A percentile compares a stretch with the other conserved stretches of the same genome.
These are phyloP conservation scores for Zizania palustris DNA, from an alignment of 202 grass and related monocot genomes.

Conservation along the genomic window DNA sequence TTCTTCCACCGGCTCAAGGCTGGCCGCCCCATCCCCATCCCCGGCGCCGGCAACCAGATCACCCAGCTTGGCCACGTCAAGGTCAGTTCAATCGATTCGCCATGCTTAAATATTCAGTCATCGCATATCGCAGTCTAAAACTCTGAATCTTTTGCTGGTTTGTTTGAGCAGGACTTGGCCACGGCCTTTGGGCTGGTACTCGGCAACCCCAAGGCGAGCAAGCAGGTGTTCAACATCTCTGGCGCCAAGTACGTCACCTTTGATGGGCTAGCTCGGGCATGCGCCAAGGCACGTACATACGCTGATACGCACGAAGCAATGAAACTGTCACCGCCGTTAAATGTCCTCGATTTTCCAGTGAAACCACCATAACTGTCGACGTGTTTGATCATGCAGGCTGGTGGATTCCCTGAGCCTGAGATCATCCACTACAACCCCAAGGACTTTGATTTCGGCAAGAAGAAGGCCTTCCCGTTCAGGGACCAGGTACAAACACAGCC, in stretches of 20 bases:
- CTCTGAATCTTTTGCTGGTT: not conserved
- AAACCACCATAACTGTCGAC: not conserved
- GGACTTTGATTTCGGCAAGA: conserved; percentile 97
- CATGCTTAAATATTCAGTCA: not conserved
- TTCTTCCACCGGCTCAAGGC: conserved; percentile 97
- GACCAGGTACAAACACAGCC: conserved; percentile 64
- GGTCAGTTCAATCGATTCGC: conserved; percentile 30
- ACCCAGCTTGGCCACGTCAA: conserved; percentile 99
- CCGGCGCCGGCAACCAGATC: conserved; percentile 76
- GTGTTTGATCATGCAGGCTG: conserved; percentile 57
- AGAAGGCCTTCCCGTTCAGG: conserved; percentile 95
- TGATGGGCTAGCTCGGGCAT: conserved; percentile 84
- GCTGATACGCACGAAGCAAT: conserved; percentile 37
- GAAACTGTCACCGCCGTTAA: not conserved
- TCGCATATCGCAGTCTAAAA: not conserved
- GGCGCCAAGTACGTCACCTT: conserved; percentile 97
- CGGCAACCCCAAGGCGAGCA: conserved; percentile 77
- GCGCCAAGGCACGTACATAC: conserved; percentile 63
- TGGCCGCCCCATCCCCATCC: conserved; percentile 82
- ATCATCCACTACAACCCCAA: conserved; percentile 90
- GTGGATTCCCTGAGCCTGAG: conserved; percentile 87
- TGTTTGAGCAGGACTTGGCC: conserved; percentile 66
- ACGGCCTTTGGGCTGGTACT: conserved; percentile 65
- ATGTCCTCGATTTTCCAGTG: not conserved
- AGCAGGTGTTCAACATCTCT: conserved; percentile 96